Base-by-base conservation (phyloP, 805 yeast species). In the Candida silvicultrix region DNA sequence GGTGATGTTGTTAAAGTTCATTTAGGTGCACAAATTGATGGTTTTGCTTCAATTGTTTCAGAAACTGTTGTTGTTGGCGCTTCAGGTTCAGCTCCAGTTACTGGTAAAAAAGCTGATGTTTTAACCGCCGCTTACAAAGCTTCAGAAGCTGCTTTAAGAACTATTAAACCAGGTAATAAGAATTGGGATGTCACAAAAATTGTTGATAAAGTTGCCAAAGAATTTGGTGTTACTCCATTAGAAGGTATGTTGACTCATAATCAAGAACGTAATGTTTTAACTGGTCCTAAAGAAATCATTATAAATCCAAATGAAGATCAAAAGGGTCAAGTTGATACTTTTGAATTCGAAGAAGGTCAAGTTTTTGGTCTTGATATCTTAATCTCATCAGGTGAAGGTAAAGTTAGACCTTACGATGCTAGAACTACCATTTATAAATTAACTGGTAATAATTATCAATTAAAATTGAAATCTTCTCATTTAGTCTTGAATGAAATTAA, bases 181-280 rank as follows among this genome's bases (percentile, higher is more conserved):
- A 85, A 84, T 73, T 80, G 80, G 79, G 89, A 84, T 54, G 83
- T 85, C 49, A 83, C 92, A 57, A 74, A 75, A 54, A 64, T 80
- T 40, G 89, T 85, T 38, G 77, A 67, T 54, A 68, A 75, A 57
- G 83, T 83, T 43, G 81, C 85, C 51, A 74, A 72, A 62, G 77
- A 70, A 41, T 83, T 65, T 63, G 85, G 71, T 42, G 75, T 78
- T 53, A 68, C 68, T 38, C 80, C 92, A 36, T 73, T 85, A 36
- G 89, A 85, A 68, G 84, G 86, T 55, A 85, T 84, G 90, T 76
- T 85, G 51, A 68, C 85, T 44, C 85, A 82, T 69, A 80, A 81
- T 69, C 87, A 81, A 68, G 75, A 71, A 57, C 74, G 81, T 60
- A 77, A 83, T 63, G 80, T 77, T 40, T 63, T 84, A 58, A 83